A percentile compares a stretch with the other conserved stretches of the same genome.
Conservation (phyloP, 164 flowering plant species). For the Vitis amurensis region DNA sequence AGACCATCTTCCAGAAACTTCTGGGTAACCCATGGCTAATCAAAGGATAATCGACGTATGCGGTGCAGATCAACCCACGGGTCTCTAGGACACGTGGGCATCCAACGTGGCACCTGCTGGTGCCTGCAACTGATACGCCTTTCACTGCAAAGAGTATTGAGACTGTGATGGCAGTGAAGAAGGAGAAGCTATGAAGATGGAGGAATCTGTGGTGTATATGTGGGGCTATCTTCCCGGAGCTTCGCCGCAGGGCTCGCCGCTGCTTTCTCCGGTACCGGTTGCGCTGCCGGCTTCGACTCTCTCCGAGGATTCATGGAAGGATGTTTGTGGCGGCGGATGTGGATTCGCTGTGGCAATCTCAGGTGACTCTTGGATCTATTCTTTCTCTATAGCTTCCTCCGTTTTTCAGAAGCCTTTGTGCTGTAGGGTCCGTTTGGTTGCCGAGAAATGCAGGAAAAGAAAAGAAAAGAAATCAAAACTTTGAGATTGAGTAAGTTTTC, state of each 20-base stretch:
- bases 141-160: neutral
- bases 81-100: conserved; percentile 43
- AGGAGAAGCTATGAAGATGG: conserved; percentile 11
- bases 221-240: conserved; percentile 85
- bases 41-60: conserved; percentile 20
- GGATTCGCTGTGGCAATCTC: conserved; percentile 80
- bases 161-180: conserved; percentile 3
- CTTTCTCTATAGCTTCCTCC: neutral
- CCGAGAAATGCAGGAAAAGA: neutral
- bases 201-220: conserved; percentile 45
- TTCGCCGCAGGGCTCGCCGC: conserved; percentile 57
- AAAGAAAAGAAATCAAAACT: neutral
- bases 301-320: conserved; percentile 43
- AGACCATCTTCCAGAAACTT: conserved; percentile 56
- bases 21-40: conserved; percentile 37
- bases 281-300: conserved; percentile 27
- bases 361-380: conserved; percentile 29
- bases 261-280: conserved; percentile 51
- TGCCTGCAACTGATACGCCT: conserved; percentile 46
- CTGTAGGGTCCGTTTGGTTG: neutral
- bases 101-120: conserved; percentile 57
- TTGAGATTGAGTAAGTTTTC: neutral
- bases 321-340: conserved; percentile 81
- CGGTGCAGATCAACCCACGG: conserved; percentile 48
- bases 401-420: neutral